Evolutionary conservation across 345 rosid species (phyloP), one percentile per base, ranked within the genome.

Genomic region (Eucalyptus rudis): DNA sequence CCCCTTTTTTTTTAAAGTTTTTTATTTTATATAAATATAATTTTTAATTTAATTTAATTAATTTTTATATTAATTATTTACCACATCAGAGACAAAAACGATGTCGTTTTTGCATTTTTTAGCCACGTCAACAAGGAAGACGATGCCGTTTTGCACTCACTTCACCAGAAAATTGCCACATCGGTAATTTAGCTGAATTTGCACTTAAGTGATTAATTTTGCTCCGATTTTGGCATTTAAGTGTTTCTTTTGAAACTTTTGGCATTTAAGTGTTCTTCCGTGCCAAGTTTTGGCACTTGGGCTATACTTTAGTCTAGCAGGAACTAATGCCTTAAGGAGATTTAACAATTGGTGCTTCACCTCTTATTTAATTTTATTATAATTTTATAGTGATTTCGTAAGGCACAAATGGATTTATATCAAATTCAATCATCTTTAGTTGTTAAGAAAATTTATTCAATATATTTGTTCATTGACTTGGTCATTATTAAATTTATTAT

Each of bases 141-240:
- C 2, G 0, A 13, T 0, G 2, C 0, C 0, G 0, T 49, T 49
- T 49, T 49, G 16, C 16, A 13, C 51, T 13, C 51, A 49, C 6
- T 5, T 49, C 2, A 0, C 2, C 2, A 2, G 0, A 49, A 49
- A 49, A 49, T 49, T 49, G 16, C 1, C 6, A 13, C 0, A 2
- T 49, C 2, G 2, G 6, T 2, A 49, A 49, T 49, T 49, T 49
- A 5, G 49, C 2, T 13, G 1, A 2, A 49, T 11, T 49, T 49
- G 6, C 16, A 49, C 51, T 4, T 49, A 49, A 49, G 16, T 49
- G 6, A 49, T 49, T 6, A 1, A 49, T 49, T 49, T 49, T 49
- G 6, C 16, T 49, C 0, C 1, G 16, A 5, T 49, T 49, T 49
- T 49, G 2, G 6, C 1, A 49, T 1, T 13, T 49, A 49, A 49